Percentiles rank a stretch among this genome's conserved stretches.
Evolutionary conservation across 306 rosid genomes (phyloP).

Genomic region (Cyamopsis tetragonoloba): DNA sequence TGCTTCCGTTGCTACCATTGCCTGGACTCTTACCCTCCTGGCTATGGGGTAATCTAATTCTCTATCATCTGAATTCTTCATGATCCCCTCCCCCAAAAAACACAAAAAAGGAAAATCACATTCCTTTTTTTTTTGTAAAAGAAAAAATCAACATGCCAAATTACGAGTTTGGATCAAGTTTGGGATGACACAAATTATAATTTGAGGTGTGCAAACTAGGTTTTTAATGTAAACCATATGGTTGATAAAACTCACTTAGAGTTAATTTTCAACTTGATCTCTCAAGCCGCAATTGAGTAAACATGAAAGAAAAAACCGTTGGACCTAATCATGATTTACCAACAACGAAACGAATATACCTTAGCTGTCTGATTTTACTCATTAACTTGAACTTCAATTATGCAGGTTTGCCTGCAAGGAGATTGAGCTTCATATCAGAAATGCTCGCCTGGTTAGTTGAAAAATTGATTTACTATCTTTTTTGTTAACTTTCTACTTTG

Average conservation of each 20-base stretch:
- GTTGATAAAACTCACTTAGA: no score
- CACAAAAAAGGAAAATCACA: not conserved
- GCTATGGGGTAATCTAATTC: constrained; percentile 76
- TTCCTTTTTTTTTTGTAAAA: no score
- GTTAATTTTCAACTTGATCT: no score
- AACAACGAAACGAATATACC: no score
- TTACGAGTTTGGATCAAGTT: no score
- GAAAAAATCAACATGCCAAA: not conserved
- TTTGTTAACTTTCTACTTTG: not conserved
- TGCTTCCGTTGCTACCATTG: constrained; percentile 64
- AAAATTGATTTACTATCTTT: not conserved
- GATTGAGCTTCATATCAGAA: constrained; percentile 65
- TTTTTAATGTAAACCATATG: no score
- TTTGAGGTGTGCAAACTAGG: no score
- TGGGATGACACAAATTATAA: no score
- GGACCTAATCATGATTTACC: no score
- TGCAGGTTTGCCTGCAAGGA: constrained; percentile 86
- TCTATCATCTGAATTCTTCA: not conserved
- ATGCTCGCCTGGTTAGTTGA: constrained; percentile 64
- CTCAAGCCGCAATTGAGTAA: no score
- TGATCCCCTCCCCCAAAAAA: not conserved
- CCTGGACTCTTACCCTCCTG: constrained; percentile 83
- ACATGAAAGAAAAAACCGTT: no score
- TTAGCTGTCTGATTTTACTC: not conserved
- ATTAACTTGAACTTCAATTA: constrained; percentile 12